Base-by-base conservation (phyloP, 257 asterid species). In the Thymus quinquecostatus region DNA sequence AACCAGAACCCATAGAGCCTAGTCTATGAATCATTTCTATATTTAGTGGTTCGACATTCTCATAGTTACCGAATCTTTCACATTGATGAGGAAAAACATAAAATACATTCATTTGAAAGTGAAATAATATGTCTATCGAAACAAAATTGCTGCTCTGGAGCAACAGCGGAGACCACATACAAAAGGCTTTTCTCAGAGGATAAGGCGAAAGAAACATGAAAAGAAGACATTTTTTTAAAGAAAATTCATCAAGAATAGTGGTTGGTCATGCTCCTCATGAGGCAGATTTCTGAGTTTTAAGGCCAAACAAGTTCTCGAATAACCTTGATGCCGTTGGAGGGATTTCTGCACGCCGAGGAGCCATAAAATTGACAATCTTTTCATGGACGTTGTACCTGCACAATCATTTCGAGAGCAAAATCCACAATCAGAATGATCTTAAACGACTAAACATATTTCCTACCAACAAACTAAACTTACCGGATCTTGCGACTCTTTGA, bases 401-500 rank as follows among this genome's bases (percentile, higher is more conserved):
- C 4, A 45, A 55, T 40, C 43, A 65, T 48, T 45, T 7, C 59
- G 40, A 40, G n/a, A 10, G 11, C 10, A 64, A 5, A 76, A 47
- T 34, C 4, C 55, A 27, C 28, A 41, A 55, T 41, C 27, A 3
- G 65, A 47, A 73, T 41, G 54, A 69, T 40, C 10, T 11, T 47
- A 13, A 6, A 50, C 14, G 58, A 2, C 38, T 14, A 70, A 29
- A 29, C 21, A 21, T 43, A 8, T 27, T 61, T 36, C 34, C 67
- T 34, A 53, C 66, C 43, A 29, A 66, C 59, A 8, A 21, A 45
- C 30, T 33, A 44, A 47, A 75, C 84, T 79, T 61, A 84, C 97
- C 97, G 76, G 62, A 94, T 94, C 89, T 91, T 94, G 48, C 97
- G 96, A 84, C 92, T 86, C 86, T 94, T 91, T 33, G 99, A 95